Evolutionary conservation across 176 grass and related monocot genomes (phyloP), one percentile per base, ranked within the genome.

Genomic region (Lolium rigidum): DNA sequence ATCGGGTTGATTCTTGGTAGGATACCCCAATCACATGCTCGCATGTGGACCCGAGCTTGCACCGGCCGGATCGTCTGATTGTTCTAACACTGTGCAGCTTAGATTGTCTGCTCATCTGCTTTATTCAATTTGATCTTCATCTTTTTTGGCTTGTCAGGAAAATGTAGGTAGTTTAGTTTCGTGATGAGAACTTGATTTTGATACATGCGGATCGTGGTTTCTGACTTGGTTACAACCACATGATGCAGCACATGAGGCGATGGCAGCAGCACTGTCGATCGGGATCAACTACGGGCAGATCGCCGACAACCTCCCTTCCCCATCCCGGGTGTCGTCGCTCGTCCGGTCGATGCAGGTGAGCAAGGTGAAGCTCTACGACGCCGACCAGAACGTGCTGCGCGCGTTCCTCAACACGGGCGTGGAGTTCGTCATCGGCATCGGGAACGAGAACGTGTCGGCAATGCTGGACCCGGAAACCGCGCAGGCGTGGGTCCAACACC

Each of bases 251-350:
- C 66, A 83, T 39, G 5, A 58, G 25, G 67, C 14, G 4, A 2
- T 10, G 10, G 6, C 57, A 69, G 59, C n/a, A 48, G 90, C 60
- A 51, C 3, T 90, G 50, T 28, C 87, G 39, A 76, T 98, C 6
- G 95, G 95, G 35, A 91, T 98, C 84, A 98, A 95, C 90, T 98
- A 98, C 85, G 95, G 95, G 6, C 93, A 98, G 77, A 94, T 95
- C 46, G 95, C 90, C 1, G 84, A 98, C 83, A 90, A 98, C 80
- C 93, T 98, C 10, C 95, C 95, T 0, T 90, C 91, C 13, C 95
- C 95, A 17, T 48, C 70, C 4, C 67, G 89, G 16, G 95, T 95
- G 10, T 84, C 91, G 0, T 54, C 51, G 70, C 81, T 98, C 11
- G 83, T 98, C 46, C 85, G 70, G 6, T 95, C 95, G 35, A 92